Conservation (phyloP, 345 rosid species). For the rapeseed (Brassica napus) region DNA sequence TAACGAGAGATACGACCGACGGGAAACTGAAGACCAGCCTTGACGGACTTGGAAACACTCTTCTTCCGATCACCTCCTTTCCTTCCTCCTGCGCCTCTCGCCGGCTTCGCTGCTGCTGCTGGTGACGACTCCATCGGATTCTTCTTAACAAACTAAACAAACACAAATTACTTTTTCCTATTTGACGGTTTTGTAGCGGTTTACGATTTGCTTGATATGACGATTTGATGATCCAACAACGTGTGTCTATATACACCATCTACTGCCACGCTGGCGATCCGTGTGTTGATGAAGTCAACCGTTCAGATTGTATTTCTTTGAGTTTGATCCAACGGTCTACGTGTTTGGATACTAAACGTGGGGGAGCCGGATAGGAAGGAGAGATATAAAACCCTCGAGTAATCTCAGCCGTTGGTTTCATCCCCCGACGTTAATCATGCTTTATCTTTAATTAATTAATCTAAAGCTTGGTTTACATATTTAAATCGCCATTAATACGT, state of each 20-base stretch:
- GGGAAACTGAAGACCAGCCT: constrained; percentile 81
- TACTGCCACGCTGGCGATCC: constrained; percentile 42
- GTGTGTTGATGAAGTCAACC: not conserved
- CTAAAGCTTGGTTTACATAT: not conserved
- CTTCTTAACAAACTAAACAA: constrained; percentile 4
- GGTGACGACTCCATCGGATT: constrained; percentile 48
- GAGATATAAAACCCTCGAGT: not conserved
- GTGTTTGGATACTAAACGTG: constrained; percentile 20
- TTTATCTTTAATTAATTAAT: not conserved
- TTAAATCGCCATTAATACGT: not conserved
- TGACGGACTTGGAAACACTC: constrained; percentile 59
- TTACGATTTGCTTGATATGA: not conserved
- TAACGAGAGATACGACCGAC: constrained; percentile 73
- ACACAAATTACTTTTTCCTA: not conserved
- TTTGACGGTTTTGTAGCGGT: constrained; percentile 24
- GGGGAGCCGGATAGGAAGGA: constrained; percentile 8
- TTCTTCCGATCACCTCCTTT: constrained; percentile 61
- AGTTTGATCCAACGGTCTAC: constrained; percentile 26
- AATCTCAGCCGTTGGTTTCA: constrained; percentile 25
- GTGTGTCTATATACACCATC: constrained; percentile 14
- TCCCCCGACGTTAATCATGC: not conserved
- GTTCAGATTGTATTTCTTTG: constrained; percentile 29
- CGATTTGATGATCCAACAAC: not conserved
- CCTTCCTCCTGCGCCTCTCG: constrained; percentile 62
- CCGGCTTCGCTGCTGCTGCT: constrained; percentile 30